phyloP scores from a whole-genome alignment of 306 rosid species.

The Trichosanthes truncata region DNA sequence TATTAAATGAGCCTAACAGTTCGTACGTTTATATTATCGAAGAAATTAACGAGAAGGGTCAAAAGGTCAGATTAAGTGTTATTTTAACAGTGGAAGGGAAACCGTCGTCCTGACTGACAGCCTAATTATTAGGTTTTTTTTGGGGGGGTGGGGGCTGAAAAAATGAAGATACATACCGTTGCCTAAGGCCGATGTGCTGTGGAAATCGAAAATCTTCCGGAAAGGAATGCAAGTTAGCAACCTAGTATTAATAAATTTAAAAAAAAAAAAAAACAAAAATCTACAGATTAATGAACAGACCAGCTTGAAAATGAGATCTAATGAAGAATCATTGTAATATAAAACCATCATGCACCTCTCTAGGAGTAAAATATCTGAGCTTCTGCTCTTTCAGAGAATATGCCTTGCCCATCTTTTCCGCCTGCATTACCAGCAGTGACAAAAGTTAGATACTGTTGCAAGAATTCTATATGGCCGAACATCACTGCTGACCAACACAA shows the following conservation, averaged over 20 bases:
- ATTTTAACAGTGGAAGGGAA: not conserved
- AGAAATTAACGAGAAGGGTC: too few relatives aligned
- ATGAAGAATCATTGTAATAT: slow-evolving; percentile 7
- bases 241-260: slow-evolving; percentile 28
- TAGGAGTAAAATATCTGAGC: slow-evolving; percentile 78
- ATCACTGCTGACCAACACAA: not conserved
- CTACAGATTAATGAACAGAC: not conserved
- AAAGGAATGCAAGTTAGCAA: slow-evolving; percentile 77
- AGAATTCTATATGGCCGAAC: not conserved
- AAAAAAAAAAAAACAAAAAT: not conserved
- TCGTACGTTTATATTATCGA: too few relatives aligned
- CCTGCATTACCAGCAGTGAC: slow-evolving; percentile 32
- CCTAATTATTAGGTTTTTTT: too few relatives aligned
- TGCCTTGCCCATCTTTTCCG: slow-evolving; percentile 53
- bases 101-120: not conserved
- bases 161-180: slow-evolving; percentile 40
- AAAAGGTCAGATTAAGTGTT: too few relatives aligned
- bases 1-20: too few relatives aligned
- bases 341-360: slow-evolving; percentile 45
- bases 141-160: too few relatives aligned
- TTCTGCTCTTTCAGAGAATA: slow-evolving; percentile 56
- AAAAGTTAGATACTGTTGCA: not conserved
- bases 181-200: slow-evolving; percentile 62
- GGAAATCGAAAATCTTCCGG: slow-evolving; percentile 81
- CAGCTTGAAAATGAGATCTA: not conserved